Percentiles rank a stretch among this genome's conserved stretches.
These are phyloP conservation scores for Pleurotus sapidus DNA, from an alignment of 768 basidiomycete genomes.

Conservation along the genomic window DNA sequence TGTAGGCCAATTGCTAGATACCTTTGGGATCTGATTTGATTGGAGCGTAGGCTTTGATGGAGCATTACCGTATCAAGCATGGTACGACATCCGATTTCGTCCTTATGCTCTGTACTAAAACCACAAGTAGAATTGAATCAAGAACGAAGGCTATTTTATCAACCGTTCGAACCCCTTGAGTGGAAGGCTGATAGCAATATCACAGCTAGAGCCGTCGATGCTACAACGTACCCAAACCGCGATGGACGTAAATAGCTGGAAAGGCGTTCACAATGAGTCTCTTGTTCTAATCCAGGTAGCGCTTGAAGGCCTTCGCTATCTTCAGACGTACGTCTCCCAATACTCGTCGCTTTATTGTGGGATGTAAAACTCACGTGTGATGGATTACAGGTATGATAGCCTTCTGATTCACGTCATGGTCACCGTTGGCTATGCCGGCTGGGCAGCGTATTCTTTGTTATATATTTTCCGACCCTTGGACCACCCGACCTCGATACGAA, in stretches of 20 bases:
- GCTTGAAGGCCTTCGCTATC: constrained; percentile 67
- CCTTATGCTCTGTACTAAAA: not conserved
- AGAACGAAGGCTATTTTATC: constrained; percentile 56
- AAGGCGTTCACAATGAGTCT: constrained; percentile 45
- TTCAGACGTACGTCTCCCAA: constrained; percentile 55
- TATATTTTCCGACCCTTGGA: constrained; percentile 49
- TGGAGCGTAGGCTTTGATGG: constrained; percentile 52
- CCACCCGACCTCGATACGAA: not conserved
- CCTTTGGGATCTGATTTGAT: not conserved
- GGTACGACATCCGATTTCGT: constrained; percentile 37
- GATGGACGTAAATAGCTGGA: constrained; percentile 41
- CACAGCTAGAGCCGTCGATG: constrained; percentile 28
- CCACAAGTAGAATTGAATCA: constrained; percentile 54
- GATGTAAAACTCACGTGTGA: too few species aligned
- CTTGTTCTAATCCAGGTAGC: constrained; percentile 48
- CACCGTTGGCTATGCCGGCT: constrained; percentile 69
- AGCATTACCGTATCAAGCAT: constrained; percentile 77
- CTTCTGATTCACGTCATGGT: constrained; percentile 69
- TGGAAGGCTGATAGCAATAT: constrained; percentile 18
- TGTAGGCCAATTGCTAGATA: constrained; percentile 23
- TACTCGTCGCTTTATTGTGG: too few species aligned
- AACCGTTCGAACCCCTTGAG: constrained; percentile 53
- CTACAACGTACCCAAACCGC: constrained; percentile 42
- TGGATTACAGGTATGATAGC: constrained; percentile 48
- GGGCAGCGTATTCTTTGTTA: constrained; percentile 66